phyloP scores from a whole-genome alignment of 371 early-diverging fungal species.

The Mortierella sp. region DNA sequence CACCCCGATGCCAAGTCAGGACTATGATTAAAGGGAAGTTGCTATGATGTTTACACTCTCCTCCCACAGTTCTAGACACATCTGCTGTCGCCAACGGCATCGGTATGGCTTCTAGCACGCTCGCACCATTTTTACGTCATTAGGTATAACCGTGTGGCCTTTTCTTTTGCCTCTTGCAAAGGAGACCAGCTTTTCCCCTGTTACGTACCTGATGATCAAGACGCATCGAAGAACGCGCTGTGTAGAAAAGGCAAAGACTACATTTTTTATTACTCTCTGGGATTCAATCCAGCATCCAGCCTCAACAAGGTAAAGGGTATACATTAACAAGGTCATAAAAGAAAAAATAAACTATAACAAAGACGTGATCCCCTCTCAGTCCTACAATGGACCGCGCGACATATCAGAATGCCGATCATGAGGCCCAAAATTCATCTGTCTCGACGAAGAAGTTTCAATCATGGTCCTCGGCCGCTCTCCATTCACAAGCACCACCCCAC shows the following conservation, averaged over 20 bases:
- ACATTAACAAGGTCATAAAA: not conserved
- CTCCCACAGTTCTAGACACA: no score
- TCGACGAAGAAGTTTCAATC: conserved; percentile 16
- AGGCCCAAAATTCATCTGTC: conserved; percentile 22
- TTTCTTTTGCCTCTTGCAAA: no score
- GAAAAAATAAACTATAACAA: not conserved
- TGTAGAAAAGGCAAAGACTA: not conserved
- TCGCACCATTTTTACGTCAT: no score
- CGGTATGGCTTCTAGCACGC: no score
- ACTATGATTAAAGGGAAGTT: no score
- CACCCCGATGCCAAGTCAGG: no score
- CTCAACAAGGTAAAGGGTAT: not conserved
- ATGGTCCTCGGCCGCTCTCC: not conserved
- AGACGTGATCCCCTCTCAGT: not conserved
- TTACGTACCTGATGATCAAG: no score
- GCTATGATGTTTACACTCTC: no score
- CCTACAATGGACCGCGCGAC: not conserved
- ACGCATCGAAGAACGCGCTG: no score
- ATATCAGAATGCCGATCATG: not conserved
- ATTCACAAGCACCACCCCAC: not conserved
- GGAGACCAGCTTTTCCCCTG: no score
- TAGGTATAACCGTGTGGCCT: no score
- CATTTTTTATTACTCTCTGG: not conserved
- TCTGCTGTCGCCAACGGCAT: no score
- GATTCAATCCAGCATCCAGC: not conserved